A percentile compares a stretch with the other conserved stretches of the same genome.
Conservation (phyloP, 2,329 filamentous ascomycete genomes). For the Arthroderma sp. region DNA sequence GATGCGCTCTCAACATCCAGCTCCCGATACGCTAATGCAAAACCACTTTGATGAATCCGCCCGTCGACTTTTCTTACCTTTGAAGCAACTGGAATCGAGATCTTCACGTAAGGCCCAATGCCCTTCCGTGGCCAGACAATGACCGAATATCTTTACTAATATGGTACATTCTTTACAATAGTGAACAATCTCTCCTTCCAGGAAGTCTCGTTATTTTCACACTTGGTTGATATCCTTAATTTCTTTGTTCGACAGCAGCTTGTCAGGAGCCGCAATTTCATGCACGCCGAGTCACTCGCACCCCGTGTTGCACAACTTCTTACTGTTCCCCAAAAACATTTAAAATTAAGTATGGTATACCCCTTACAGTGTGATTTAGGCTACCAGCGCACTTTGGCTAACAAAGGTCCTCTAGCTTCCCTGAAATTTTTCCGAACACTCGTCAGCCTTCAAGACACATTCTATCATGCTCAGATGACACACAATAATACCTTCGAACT, state of each 20-base stretch:
- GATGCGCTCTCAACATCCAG: slow-evolving; percentile 50
- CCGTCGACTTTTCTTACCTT: slow-evolving; percentile 69
- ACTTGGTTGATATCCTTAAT: slow-evolving; percentile 82
- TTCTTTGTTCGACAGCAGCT: slow-evolving; percentile 88
- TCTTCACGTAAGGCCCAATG: slow-evolving; percentile 33
- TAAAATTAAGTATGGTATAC: slow-evolving; percentile 61
- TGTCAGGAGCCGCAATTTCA: slow-evolving; percentile 75
- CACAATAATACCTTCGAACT: slow-evolving; percentile 71
- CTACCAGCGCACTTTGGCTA: not conserved
- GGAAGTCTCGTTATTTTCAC: slow-evolving; percentile 79
- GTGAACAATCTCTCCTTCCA: slow-evolving; percentile 64
- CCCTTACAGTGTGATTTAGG: not conserved
- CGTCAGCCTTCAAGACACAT: slow-evolving; percentile 75
- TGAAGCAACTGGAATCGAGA: slow-evolving; percentile 64
- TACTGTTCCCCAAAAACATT: slow-evolving; percentile 71
- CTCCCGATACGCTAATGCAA: slow-evolving; percentile 74
- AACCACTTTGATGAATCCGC: slow-evolving; percentile 85
- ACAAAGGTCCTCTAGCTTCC: slow-evolving; percentile 45
- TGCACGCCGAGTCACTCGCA: slow-evolving; percentile 65
- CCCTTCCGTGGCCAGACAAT: not conserved
- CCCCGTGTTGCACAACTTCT: slow-evolving; percentile 72
- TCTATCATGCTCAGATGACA: slow-evolving; percentile 74
- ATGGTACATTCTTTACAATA: slow-evolving; percentile 13
- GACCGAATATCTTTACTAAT: not conserved
- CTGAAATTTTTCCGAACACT: slow-evolving; percentile 89